Evolutionary conservation across 306 rosid species (phyloP).

Genomic region (Mimosa pudica): DNA sequence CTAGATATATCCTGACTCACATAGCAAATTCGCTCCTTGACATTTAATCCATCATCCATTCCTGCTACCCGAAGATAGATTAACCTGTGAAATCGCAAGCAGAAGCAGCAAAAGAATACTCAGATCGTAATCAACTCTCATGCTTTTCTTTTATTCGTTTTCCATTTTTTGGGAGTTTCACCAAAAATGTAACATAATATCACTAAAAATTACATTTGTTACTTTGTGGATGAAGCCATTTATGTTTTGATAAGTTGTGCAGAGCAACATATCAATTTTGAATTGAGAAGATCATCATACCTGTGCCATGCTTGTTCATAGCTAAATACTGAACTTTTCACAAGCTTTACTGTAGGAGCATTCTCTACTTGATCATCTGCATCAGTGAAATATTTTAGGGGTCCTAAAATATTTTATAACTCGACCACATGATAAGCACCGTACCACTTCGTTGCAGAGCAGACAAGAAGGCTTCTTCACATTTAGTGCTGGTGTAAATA

Average conservation of each 20-base stretch:
- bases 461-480: constrained; percentile 84
- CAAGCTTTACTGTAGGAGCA: constrained; percentile 76
- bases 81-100: constrained; percentile 58
- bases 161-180: constrained; percentile 19
- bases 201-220: constrained; percentile 8
- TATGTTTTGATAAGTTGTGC: constrained; percentile 17
- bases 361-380: constrained; percentile 67
- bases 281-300: constrained; percentile 42
- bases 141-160: constrained; percentile 15
- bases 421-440: constrained; percentile 33
- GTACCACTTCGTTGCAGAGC: constrained; percentile 88
- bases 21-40: constrained; percentile 80
- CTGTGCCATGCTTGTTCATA: constrained; percentile 99
- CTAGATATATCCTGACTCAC: constrained; percentile 55
- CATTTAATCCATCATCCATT: constrained; percentile 90
- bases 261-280: constrained; percentile 23
- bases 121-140: constrained; percentile 21
- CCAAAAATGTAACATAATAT: constrained; percentile 28
- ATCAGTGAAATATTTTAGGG: constrained; percentile 47
- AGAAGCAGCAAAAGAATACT: constrained; percentile 31
- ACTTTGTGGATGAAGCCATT: constrained; percentile 10
- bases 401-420: constrained; percentile 29
- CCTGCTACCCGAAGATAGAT: constrained; percentile 90
- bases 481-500: constrained; percentile 89
- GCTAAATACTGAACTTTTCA: constrained; percentile 90